These are phyloP conservation scores for Oryza officinalis DNA, from an alignment of 176 grass and related monocot species.

Conservation along the genomic window DNA sequence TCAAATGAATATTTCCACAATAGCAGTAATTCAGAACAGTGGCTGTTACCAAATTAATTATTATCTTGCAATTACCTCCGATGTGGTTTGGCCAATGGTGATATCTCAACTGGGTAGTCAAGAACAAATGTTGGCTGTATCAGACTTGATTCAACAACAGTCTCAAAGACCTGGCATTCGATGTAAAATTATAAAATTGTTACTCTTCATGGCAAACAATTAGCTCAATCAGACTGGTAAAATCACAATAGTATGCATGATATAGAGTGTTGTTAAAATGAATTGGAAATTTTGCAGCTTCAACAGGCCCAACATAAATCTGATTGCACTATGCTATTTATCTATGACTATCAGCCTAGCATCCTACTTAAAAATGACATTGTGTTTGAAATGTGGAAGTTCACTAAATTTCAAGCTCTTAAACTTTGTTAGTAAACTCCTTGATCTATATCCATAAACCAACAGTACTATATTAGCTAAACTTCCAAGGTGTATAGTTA, in stretches of 20 bases:
- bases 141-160: slow-evolving; percentile 84
- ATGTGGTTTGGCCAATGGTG: slow-evolving; percentile 92
- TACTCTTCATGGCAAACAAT: neutral
- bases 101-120: slow-evolving; percentile 98
- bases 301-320: neutral
- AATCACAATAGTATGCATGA: neutral
- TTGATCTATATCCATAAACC: neutral
- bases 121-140: slow-evolving; percentile 97
- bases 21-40: slow-evolving; percentile 6
- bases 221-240: slow-evolving; percentile 15
- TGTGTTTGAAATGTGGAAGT: neutral
- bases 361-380: neutral
- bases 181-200: slow-evolving; percentile 24
- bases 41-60: slow-evolving; percentile 14
- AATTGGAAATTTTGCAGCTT: neutral
- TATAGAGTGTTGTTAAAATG: neutral
- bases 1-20: neutral
- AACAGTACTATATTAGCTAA: slow-evolving; percentile 5
- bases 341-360: neutral
- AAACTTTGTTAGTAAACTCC: slow-evolving; percentile 18
- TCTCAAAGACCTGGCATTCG: slow-evolving; percentile 87
- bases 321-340: neutral
- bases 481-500: slow-evolving; percentile 25
- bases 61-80: slow-evolving; percentile 57
- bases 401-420: slow-evolving; percentile 13